phyloP scores from a whole-genome alignment of 305 asterid species.

The Fraxinus sp. region DNA sequence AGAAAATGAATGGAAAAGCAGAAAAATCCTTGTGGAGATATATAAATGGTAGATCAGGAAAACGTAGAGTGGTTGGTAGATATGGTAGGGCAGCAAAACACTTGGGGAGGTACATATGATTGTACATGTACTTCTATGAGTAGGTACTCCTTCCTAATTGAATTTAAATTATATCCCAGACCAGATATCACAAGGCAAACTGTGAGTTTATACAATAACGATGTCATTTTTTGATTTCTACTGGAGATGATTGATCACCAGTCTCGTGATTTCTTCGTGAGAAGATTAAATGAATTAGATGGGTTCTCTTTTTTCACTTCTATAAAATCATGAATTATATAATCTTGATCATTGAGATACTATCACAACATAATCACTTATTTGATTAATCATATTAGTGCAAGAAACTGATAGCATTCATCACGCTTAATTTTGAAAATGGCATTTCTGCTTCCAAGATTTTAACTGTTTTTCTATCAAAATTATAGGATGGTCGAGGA shows the following conservation, averaged over 20 bases:
- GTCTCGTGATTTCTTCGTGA: neutral
- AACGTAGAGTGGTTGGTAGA: neutral
- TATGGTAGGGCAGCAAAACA: neutral
- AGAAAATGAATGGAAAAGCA: neutral
- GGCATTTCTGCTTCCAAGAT: neutral
- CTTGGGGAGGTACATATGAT: neutral
- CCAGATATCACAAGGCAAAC: neutral
- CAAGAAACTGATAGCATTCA: neutral
- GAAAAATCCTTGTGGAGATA: neutral
- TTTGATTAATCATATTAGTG: neutral
- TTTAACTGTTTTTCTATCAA: neutral
- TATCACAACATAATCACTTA: neutral
- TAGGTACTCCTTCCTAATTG: neutral
- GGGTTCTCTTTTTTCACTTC: neutral
- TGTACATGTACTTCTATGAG: neutral
- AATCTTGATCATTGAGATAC: neutral
- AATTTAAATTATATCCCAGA: neutral
- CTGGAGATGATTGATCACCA: neutral
- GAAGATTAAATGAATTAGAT: neutral
- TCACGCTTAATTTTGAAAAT: neutral
- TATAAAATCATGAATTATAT: neutral
- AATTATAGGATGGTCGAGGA: conserved; percentile 89
- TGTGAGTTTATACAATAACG: neutral
- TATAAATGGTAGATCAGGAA: neutral
- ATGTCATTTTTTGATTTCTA: neutral